phyloP scores from a whole-genome alignment of 441 rosid species.

The Jatropha multifida region DNA sequence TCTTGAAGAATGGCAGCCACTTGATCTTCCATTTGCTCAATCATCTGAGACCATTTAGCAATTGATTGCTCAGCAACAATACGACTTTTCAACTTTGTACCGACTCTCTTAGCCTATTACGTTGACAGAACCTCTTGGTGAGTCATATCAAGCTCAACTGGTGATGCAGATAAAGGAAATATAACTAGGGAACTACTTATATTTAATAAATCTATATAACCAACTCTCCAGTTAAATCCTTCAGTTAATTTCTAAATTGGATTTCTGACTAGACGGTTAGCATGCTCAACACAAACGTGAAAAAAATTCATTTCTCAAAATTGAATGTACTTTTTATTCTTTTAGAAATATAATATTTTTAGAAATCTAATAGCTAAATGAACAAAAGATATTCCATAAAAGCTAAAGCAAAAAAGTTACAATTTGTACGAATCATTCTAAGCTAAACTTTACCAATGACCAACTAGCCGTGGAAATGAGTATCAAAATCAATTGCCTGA shows the following conservation, averaged over 20 bases:
- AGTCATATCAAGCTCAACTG: conserved; percentile 11
- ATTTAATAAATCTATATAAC: not conserved
- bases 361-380: too few species aligned
- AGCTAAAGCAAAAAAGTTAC: not conserved
- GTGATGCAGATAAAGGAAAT: conserved; percentile 10
- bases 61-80: conserved; percentile 89
- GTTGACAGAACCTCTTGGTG: not conserved
- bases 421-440: not conserved
- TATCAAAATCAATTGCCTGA: not conserved
- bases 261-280: not conserved
- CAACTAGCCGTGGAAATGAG: not conserved
- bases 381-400: not conserved
- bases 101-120: conserved; percentile 81
- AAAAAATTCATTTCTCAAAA: too few species aligned
- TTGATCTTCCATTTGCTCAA: conserved; percentile 88
- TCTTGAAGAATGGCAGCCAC: conserved; percentile 69
- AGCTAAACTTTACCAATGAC: not conserved
- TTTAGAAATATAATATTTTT: too few species aligned
- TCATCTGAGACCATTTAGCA: conserved; percentile 79
- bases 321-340: too few species aligned
- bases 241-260: not conserved
- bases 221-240: not conserved
- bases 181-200: not conserved
- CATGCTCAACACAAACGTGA: too few species aligned
- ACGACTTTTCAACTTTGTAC: conserved; percentile 91